Evolutionary conservation across 2,329 filamentous ascomycete species (phyloP).

Genomic region (Trichocomaceae sp.): DNA sequence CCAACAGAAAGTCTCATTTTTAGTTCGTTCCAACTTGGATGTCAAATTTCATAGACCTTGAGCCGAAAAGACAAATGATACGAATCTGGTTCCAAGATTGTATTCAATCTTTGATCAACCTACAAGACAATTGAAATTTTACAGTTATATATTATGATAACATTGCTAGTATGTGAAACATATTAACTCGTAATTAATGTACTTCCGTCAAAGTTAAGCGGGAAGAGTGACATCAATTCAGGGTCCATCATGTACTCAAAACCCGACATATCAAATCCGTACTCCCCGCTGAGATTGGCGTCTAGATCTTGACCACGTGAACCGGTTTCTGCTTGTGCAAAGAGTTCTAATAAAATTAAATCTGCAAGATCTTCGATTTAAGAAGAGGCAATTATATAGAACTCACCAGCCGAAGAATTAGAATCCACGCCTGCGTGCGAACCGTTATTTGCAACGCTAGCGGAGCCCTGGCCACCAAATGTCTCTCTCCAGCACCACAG

Average conservation of each 20-base stretch:
- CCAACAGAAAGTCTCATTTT: not conserved
- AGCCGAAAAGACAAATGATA: too few species aligned
- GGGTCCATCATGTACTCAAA: constrained; percentile 15
- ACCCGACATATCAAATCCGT: not conserved
- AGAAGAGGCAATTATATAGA: not conserved
- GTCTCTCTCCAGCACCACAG: constrained; percentile 18
- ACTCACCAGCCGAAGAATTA: not conserved
- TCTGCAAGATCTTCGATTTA: not conserved
- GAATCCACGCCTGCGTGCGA: not conserved
- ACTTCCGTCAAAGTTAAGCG: constrained; percentile 3
- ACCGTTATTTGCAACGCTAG: not conserved
- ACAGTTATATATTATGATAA: not conserved
- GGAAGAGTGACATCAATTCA: constrained; percentile 13
- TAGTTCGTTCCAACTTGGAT: not conserved
- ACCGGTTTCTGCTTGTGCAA: not conserved
- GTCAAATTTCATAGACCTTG: not conserved
- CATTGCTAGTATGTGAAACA: not conserved
- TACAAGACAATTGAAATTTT: not conserved
- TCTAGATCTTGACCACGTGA: not conserved
- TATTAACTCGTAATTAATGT: not conserved
- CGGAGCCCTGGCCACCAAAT: constrained; percentile 13
- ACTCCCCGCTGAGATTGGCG: not conserved
- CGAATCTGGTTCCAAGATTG: too few species aligned
- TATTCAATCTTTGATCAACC: not conserved
- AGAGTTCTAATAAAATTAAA: not conserved